phyloP scores from a whole-genome alignment of 139 green algal genomes.

The Chlamydomonas eustigma region DNA sequence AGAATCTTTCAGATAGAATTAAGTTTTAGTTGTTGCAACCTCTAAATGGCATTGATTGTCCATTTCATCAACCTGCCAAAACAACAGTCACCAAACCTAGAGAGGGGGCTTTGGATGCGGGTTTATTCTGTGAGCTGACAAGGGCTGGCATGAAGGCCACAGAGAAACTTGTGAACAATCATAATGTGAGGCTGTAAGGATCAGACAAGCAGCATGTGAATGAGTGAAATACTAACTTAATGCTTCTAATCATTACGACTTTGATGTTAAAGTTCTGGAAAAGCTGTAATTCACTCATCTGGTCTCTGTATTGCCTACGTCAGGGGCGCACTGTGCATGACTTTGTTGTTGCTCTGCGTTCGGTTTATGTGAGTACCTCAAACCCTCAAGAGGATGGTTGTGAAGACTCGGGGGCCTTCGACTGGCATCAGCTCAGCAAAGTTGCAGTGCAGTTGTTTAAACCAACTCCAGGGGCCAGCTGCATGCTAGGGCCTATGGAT shows the following conservation, averaged over 20 bases:
- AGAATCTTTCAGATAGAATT: neutral
- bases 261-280: neutral
- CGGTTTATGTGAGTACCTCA: neutral
- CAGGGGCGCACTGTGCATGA: conserved; percentile 23
- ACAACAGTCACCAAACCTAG: conserved; percentile 40
- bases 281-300: neutral
- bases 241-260: neutral
- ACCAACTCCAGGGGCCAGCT: conserved; percentile 31
- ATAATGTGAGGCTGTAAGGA: neutral
- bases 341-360: conserved; percentile 10
- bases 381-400: conserved; percentile 13
- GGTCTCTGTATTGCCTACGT: neutral
- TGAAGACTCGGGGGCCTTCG: conserved; percentile 40
- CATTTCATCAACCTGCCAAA: neutral
- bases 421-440: conserved; percentile 47
- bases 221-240: neutral
- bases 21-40: neutral
- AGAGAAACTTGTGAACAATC: conserved; percentile 18
- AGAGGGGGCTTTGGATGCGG: conserved; percentile 56
- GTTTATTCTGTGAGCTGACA: conserved; percentile 49
- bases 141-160: conserved; percentile 31
- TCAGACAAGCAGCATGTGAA: neutral
- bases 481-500: conserved; percentile 47
- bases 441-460: conserved; percentile 26
- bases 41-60: neutral